These are phyloP conservation scores for Discostella stelligera DNA, from an alignment of 352 stramenopile genomes.

Conservation along the genomic window DNA sequence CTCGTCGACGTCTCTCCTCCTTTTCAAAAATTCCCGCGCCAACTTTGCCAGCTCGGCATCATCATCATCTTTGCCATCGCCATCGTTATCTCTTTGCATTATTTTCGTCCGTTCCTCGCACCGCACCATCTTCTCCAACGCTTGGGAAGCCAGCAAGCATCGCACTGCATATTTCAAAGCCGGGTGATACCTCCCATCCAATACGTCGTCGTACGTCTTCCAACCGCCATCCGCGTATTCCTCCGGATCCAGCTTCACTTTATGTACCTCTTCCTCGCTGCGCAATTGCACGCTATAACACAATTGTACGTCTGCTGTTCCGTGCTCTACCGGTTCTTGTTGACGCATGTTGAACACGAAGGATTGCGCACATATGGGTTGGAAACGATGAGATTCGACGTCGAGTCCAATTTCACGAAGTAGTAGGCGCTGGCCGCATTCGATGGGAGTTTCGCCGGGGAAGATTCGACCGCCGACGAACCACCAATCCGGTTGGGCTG, in stretches of 20 bases:
- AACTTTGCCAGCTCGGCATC: conserved; percentile 39
- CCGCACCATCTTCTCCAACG: conserved; percentile 31
- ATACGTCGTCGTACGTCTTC: conserved; percentile 32
- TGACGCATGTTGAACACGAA: conserved; percentile 54
- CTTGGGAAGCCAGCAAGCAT: conserved; percentile 37
- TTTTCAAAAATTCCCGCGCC: conserved; percentile 45
- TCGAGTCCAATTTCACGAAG: conserved; percentile 47
- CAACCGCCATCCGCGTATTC: conserved; percentile 54
- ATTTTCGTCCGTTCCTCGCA: conserved; percentile 13
- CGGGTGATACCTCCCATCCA: conserved; percentile 55
- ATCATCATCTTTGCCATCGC: conserved; percentile 8
- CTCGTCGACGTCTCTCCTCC: conserved; percentile 30
- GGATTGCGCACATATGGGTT: conserved; percentile 39
- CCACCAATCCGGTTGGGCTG: conserved; percentile 62
- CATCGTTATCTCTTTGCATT: neutral
- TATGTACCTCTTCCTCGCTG: conserved; percentile 37
- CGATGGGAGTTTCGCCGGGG: conserved; percentile 53
- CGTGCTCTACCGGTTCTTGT: conserved; percentile 51
- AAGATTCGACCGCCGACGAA: conserved; percentile 58
- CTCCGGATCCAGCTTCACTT: conserved; percentile 35
- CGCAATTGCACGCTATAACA: conserved; percentile 40
- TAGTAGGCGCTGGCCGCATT: conserved; percentile 40
- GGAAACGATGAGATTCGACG: conserved; percentile 33
- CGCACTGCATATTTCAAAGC: conserved; percentile 54
- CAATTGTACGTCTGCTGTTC: conserved; percentile 52